Conservation (phyloP, 2,329 filamentous ascomycete genomes). For the Emergomyces africanus region DNA sequence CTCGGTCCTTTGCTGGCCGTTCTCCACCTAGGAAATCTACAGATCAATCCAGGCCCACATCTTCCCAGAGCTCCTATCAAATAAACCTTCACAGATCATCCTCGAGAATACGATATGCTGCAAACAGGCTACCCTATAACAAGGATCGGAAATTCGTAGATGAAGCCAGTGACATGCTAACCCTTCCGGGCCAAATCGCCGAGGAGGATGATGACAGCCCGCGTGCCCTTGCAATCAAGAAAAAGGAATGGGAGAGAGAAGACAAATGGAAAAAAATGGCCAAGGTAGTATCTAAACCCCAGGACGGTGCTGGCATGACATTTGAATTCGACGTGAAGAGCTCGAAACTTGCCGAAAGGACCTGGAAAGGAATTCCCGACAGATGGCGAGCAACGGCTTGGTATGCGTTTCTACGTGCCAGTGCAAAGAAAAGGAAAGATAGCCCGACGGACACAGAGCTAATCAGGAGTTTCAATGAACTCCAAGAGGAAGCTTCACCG, state of each 20-base stretch:
- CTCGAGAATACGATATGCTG: constrained; percentile 38
- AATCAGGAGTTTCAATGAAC: constrained; percentile 55
- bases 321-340: constrained; percentile 72
- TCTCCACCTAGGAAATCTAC: constrained; percentile 30
- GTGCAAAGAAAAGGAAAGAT: constrained; percentile 52
- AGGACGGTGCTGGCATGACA: constrained; percentile 47
- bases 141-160: constrained; percentile 29
- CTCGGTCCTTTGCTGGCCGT: constrained; percentile 30
- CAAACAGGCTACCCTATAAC: constrained; percentile 42
- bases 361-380: constrained; percentile 97
- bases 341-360: constrained; percentile 76
- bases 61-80: constrained; percentile 34
- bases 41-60: constrained; percentile 33
- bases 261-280: constrained; percentile 60
- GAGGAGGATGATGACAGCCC: constrained; percentile 38
- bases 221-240: constrained; percentile 37
- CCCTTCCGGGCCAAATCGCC: constrained; percentile 40
- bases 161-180: constrained; percentile 54
- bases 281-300: constrained; percentile 31
- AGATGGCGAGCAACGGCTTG: constrained; percentile 87
- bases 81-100: constrained; percentile 28
- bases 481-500: constrained; percentile 61
- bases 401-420: constrained; percentile 79
- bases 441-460: constrained; percentile 58
- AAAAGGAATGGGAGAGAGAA: constrained; percentile 49